Base-by-base conservation (phyloP, 2,329 filamentous ascomycete species). In the Pseudophaeomoniella oleicola region DNA sequence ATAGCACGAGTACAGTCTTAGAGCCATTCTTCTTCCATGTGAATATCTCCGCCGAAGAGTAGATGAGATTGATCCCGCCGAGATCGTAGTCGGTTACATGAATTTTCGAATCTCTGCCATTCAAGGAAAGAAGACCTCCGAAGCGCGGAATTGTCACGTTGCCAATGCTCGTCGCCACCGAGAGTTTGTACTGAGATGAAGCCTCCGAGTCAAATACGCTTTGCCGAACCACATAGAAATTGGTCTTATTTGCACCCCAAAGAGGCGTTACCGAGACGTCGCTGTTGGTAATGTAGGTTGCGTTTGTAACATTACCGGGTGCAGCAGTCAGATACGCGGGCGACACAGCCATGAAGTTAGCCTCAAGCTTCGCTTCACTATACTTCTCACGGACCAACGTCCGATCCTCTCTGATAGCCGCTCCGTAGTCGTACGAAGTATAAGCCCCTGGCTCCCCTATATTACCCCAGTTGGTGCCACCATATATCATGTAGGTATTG, bases 381-480 rank as follows among this genome's bases (percentile, higher is more conserved):
- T 85, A 88, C 53, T 88, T 88, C 50, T 86, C 80, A 2, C 81
- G 69, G 17, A 66, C 59, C 3, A 88, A 62, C 1, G 69, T 69
- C 16, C 82, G 69, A 30, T 81, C 75, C 50, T 90, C 83, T 1
- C 69, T 66, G 36, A 88, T 83, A 4, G 66, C 61, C 3, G 74
- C 64, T 4, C 71, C 69, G 45, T 75, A 77, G 46, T 78, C 72
- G 47, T 77, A 77, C 3, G 63, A 69, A 0, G 64, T 66, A 45
- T 72, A 73, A 41, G 73, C 69, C 34, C 72, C 71, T 0, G 66
- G 69, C 44, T 84, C 73, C 0, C 81, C 79, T 3, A 84, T 55
- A 42, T 85, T 87, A 0, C 82, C 82, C 83, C 82, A 88, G 51
- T 88, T 90, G 0, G 82, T 87, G 4, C 82, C 83, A 11, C 83